Base-by-base conservation (phyloP, 2,329 filamentous ascomycete species). In the Fusarium sulawesiense region DNA sequence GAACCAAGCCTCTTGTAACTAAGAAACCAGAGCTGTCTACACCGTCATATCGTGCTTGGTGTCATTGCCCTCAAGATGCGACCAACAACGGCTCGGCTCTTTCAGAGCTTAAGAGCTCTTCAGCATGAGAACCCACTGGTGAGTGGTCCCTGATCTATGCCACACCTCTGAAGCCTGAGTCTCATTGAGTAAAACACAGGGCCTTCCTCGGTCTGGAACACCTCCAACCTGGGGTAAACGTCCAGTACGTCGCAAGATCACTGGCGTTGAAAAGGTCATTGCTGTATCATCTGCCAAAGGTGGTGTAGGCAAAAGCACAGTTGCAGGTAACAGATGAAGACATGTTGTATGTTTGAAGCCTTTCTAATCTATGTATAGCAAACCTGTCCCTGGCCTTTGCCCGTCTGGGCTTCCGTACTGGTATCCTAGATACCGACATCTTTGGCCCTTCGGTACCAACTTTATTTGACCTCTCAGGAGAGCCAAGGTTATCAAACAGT, bases 261-360 rank as follows among this genome's bases (percentile, higher is more conserved):
- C 88, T 27, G 90, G 94, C 78, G 95, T 99, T 25, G 88, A 89
- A 71, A 97, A 97, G 78, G 90, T 98, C n/a, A 89, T 99, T 63
- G 94, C 94, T n/a, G 93, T 99, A 16, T 97, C 94, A 6, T 98
- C 94, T 3, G 96, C 96, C 16, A 99, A 99, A 78, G 96, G 96
- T 4, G 96, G 96, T n/a, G 96, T 99, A 1, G 96, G 96, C 2
- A 99, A 99, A 79, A 97, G 93, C 73, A 99, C 96, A 10, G 90
- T 98, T 46, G 91, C 95, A 63, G 92, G 93, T 93, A 79, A 37
- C 58, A 18, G 61, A 30, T 7, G 7, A 27, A 11, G 14, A 25
- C 8, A 12, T 23, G 21, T 45, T 21, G 13, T 37, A 25, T 30
- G 10, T 12, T 23, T n/a, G 34, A 41, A 4, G 0, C 27, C 2